Percentiles rank a stretch among this genome's conserved stretches.
These are phyloP conservation scores for Wickerhamomyces xylosicus DNA, from an alignment of 805 yeast species.

Conservation along the genomic window DNA sequence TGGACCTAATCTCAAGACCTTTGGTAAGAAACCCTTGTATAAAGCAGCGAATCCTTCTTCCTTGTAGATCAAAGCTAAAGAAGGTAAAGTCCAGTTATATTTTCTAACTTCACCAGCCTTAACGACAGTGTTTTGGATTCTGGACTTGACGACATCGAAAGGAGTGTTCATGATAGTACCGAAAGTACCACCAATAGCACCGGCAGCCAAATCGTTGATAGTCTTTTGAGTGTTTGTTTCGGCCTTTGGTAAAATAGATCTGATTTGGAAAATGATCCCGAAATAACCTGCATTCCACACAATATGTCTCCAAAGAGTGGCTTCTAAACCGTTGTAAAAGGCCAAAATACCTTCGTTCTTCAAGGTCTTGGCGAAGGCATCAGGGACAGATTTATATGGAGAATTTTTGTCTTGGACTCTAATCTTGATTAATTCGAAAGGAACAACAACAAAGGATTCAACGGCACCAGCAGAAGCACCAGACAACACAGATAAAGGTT, in stretches of 20 bases:
- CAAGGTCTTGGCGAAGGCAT: conserved; percentile 66
- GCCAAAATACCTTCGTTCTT: conserved; percentile 72
- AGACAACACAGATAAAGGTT: conserved; percentile 76
- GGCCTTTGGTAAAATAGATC: conserved; percentile 71
- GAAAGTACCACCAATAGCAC: conserved; percentile 92
- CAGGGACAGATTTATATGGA: conserved; percentile 74
- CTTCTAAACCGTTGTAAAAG: conserved; percentile 89
- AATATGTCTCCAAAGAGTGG: conserved; percentile 95
- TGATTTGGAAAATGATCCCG: conserved; percentile 85
- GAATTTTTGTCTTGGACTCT: conserved; percentile 85
- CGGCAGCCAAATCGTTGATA: conserved; percentile 79
- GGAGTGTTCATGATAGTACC: conserved; percentile 97
- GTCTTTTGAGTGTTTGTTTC: conserved; percentile 64
- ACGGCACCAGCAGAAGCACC: conserved; percentile 99
- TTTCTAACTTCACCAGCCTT: conserved; percentile 70
- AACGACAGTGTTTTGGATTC: conserved; percentile 72
- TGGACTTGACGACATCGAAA: conserved; percentile 92
- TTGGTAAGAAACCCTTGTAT: conserved; percentile 94
- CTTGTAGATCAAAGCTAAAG: conserved; percentile 58
- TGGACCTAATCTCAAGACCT: conserved; percentile 94
- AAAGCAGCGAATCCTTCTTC: conserved; percentile 92
- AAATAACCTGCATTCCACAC: conserved; percentile 98
- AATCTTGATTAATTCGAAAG: conserved; percentile 92
- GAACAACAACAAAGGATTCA: conserved; percentile 94
- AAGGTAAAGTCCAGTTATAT: conserved; percentile 88